Evolutionary conservation across 176 grass and related monocot genomes (phyloP).

Genomic region (Olyra latifolia): DNA sequence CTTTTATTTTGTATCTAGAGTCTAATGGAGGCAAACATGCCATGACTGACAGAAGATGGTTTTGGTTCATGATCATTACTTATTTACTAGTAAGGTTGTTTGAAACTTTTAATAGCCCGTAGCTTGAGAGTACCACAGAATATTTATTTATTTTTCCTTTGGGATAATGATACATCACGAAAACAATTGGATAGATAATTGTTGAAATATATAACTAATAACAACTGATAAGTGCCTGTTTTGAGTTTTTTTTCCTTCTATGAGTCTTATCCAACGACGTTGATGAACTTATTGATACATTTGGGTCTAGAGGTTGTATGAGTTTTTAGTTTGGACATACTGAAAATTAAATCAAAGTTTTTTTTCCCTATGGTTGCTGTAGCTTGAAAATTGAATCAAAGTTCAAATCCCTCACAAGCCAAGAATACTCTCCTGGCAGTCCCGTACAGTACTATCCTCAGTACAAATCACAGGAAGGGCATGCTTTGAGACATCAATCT

Average conservation of each 20-base stretch:
- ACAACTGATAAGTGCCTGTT: not conserved
- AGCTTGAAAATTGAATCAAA: not conserved
- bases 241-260: not conserved
- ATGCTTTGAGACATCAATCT: not conserved
- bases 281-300: not conserved
- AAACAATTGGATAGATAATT: constrained; percentile 5
- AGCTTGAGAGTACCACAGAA: not conserved
- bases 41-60: not conserved
- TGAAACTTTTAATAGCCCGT: not conserved
- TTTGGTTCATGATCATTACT: not conserved
- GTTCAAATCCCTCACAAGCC: not conserved
- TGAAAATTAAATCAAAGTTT: not conserved
- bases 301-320: not conserved
- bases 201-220: not conserved
- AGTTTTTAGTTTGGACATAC: not conserved
- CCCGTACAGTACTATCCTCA: not conserved
- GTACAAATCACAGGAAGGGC: not conserved
- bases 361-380: not conserved
- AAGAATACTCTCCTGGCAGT: not conserved
- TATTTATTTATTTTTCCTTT: not conserved
- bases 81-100: not conserved
- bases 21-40: not conserved
- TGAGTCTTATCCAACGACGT: not conserved
- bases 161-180: not conserved
- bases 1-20: not conserved